phyloP scores from a whole-genome alignment of 257 asterid species.

The Ilex asprella region DNA sequence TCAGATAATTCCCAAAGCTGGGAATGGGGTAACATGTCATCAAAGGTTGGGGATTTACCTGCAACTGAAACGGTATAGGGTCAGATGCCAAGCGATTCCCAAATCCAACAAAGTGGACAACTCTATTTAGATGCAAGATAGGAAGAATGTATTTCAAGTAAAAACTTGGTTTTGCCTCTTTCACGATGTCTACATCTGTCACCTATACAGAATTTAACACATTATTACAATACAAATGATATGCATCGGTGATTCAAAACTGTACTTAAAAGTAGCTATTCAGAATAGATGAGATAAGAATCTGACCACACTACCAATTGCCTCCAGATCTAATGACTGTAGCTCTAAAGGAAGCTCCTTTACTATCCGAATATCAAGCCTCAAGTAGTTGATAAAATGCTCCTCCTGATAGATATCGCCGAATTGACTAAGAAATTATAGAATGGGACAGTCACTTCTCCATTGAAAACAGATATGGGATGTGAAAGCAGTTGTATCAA shows the following conservation, averaged over 20 bases:
- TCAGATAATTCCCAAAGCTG: conserved; percentile 10
- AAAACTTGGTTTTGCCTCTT: conserved; percentile 97
- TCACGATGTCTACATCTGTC: conserved; percentile 66
- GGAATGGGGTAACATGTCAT: conserved; percentile 6
- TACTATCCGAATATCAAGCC: conserved; percentile 71
- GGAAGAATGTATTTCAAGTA: conserved; percentile 83
- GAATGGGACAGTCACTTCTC: conserved; percentile 37
- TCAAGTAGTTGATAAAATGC: conserved; percentile 82
- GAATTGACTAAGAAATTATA: conserved; percentile 85
- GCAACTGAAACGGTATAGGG: conserved; percentile 71
- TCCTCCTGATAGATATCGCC: conserved; percentile 97
- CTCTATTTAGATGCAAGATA: conserved; percentile 70
- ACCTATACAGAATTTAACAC: conserved; percentile 46
- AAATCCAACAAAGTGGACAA: conserved; percentile 94
- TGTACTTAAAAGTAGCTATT: background rate
- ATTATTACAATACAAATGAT: conserved; percentile 14
- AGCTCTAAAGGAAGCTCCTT: conserved; percentile 80
- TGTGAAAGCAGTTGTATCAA: background rate
- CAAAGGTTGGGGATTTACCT: conserved; percentile 44
- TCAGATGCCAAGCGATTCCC: conserved; percentile 99
- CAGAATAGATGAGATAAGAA: conserved; percentile 14
- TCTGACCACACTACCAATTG: conserved; percentile 90
- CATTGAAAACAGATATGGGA: conserved; percentile 16
- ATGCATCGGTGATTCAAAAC: conserved; percentile 8
- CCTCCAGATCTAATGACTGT: conserved; percentile 84